Evolutionary conservation across 768 basidiomycete genomes (phyloP).

Genomic region (Calocybe indica): DNA sequence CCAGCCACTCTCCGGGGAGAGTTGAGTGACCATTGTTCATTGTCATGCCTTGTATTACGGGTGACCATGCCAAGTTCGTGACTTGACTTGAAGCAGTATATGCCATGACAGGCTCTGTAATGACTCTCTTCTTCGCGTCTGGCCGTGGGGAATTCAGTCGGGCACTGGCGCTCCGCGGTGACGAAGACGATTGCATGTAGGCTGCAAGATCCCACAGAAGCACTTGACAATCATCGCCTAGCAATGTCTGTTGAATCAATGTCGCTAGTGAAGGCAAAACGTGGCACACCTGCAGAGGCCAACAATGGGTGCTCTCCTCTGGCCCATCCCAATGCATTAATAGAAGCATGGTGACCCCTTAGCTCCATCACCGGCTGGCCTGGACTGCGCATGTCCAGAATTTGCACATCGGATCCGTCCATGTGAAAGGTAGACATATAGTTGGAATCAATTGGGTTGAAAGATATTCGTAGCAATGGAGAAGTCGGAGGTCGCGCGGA

Average conservation of each 20-base stretch:
- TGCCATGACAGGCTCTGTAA: slow-evolving; percentile 79
- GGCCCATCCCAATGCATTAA: slow-evolving; percentile 92
- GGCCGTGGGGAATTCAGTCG: slow-evolving; percentile 77
- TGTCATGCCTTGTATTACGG: slow-evolving; percentile 69
- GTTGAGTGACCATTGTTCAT: slow-evolving; percentile 73
- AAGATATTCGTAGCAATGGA: slow-evolving; percentile 80
- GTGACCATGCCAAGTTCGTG: slow-evolving; percentile 87
- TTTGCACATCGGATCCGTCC: slow-evolving; percentile 85
- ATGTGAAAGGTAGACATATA: slow-evolving; percentile 98
- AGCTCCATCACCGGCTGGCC: slow-evolving; percentile 94
- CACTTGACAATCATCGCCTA: slow-evolving; percentile 94
- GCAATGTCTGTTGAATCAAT: slow-evolving; percentile 3
- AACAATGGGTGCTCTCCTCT: slow-evolving; percentile 76
- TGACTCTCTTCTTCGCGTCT: slow-evolving; percentile 67
- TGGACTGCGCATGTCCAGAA: slow-evolving; percentile 95
- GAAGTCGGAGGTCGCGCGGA: slow-evolving; percentile 70
- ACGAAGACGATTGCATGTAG: slow-evolving; percentile 59
- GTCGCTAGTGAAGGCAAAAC: not conserved
- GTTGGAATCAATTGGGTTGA: slow-evolving; percentile 88
- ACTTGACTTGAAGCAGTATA: slow-evolving; percentile 76
- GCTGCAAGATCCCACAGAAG: slow-evolving; percentile 84
- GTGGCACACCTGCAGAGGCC: slow-evolving; percentile 75
- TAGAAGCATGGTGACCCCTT: slow-evolving; percentile 70
- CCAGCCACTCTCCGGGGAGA: slow-evolving; percentile 80
- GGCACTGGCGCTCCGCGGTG: slow-evolving; percentile 65